Percentiles rank a stretch among this genome's conserved stretches.
phyloP scores from a whole-genome alignment of 805 yeast species.

The Metschnikowia sp. region DNA sequence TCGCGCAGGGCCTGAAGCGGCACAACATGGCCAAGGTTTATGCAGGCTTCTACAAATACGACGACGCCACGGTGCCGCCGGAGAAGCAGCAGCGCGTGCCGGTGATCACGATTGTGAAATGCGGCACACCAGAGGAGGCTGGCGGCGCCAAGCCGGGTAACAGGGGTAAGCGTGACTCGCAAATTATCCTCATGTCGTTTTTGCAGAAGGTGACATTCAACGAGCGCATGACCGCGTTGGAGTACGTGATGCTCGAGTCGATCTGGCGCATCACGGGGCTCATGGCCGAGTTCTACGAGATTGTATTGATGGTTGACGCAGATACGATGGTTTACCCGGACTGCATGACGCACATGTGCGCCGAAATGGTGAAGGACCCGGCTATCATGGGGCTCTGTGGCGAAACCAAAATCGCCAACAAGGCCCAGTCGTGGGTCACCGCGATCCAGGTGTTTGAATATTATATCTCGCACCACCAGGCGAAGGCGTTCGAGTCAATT shows the following conservation, averaged over 20 bases:
- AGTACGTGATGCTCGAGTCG: conserved; percentile 67
- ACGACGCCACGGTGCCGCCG: conserved; percentile 66
- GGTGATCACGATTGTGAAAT: conserved; percentile 71
- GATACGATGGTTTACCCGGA: conserved; percentile 89
- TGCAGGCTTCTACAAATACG: conserved; percentile 89
- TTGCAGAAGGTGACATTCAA: conserved; percentile 83
- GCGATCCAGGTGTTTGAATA: conserved; percentile 92
- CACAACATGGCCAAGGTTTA: conserved; percentile 98
- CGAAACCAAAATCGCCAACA: conserved; percentile 87
- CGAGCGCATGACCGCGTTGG: conserved; percentile 91
- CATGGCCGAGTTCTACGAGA: conserved; percentile 78
- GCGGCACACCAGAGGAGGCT: conserved; percentile 83
- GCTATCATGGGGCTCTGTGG: conserved; percentile 91
- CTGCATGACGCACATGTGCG: conserved; percentile 83
- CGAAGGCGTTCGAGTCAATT: conserved; percentile 92
- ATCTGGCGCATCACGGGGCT: conserved; percentile 84
- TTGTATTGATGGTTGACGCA: conserved; percentile 90
- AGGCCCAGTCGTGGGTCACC: conserved; percentile 81
- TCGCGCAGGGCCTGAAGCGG: conserved; percentile 89
- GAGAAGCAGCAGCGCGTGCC: conserved; percentile 88
- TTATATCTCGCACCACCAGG: conserved; percentile 89
- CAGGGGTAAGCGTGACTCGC: conserved; percentile 95
- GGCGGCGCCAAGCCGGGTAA: conserved; percentile 73
- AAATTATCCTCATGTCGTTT: conserved; percentile 85
- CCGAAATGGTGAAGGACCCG: conserved; percentile 85